Percentiles rank a stretch among this genome's conserved stretches.
Evolutionary conservation across 768 basidiomycete genomes (phyloP).

Genomic region (Rhizopogon vinicolor): DNA sequence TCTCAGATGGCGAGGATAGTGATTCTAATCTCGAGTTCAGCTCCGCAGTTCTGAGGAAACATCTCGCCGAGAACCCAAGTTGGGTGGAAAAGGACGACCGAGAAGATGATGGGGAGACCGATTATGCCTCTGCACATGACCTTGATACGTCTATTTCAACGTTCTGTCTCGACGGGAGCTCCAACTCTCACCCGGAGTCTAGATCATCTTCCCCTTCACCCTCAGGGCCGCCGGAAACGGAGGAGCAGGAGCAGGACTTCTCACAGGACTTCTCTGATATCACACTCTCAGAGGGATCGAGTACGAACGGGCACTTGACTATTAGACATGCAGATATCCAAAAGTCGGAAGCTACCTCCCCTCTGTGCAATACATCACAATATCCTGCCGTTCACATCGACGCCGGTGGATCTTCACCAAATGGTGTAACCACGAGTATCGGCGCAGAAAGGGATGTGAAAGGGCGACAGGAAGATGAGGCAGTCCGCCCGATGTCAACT

Average conservation of each 20-base stretch:
- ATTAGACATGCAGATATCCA: neutral
- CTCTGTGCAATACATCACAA: conserved; percentile 7
- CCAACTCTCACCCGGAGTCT: conserved; percentile 13
- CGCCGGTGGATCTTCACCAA: conserved; percentile 30
- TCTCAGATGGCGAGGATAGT: conserved; percentile 53
- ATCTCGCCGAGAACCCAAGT: conserved; percentile 49
- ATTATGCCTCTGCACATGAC: conserved; percentile 29
- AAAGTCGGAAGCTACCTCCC: neutral
- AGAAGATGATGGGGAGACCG: conserved; percentile 18
- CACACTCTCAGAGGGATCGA: conserved; percentile 17
- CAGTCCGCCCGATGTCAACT: neutral
- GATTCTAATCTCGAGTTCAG: conserved; percentile 51
- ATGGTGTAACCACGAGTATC: conserved; percentile 21
- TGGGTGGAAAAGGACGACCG: conserved; percentile 28
- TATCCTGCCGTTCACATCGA: conserved; percentile 44
- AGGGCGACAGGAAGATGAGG: neutral
- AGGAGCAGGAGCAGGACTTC: conserved; percentile 6
- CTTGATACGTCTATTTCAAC: conserved; percentile 53
- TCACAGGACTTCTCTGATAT: conserved; percentile 18
- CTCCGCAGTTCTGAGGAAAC: conserved; percentile 55
- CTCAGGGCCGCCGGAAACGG: conserved; percentile 2
- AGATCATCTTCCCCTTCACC: conserved; percentile 19
- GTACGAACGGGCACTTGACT: neutral
- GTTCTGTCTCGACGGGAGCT: conserved; percentile 44
- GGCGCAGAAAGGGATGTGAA: neutral